A percentile compares a stretch with the other conserved stretches of the same genome.
phyloP scores from a whole-genome alignment of 2,329 filamentous ascomycete genomes.

The Pseudogymnoascus sp. region DNA sequence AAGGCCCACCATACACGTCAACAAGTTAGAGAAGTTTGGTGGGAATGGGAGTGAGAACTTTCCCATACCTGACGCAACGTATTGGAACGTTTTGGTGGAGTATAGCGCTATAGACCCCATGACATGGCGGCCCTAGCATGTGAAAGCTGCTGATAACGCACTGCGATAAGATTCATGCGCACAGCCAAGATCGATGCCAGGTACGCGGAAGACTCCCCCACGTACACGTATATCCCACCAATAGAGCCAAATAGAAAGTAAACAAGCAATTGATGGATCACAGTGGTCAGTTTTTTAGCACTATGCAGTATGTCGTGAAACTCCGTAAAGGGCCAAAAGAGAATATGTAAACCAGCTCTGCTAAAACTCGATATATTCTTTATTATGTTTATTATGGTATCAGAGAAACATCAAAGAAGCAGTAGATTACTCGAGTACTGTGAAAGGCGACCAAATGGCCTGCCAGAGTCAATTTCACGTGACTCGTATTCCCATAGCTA shows the following conservation, averaged over 20 bases:
- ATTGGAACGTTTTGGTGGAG: background rate
- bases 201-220: background rate
- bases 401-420: no score
- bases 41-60: constrained; percentile 8
- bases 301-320: background rate
- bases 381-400: no score
- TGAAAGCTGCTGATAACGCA: constrained; percentile 9
- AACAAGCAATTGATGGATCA: background rate
- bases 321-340: background rate
- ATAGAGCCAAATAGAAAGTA: background rate
- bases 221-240: background rate
- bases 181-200: constrained; percentile 3
- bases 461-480: background rate
- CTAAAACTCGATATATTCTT: background rate
- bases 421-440: background rate
- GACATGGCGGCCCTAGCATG: background rate
- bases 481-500: constrained; percentile 1
- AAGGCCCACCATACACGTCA: constrained; percentile 7
- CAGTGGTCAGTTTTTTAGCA: background rate
- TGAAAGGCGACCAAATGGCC: background rate
- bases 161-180: background rate
- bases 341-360: background rate
- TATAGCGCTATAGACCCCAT: constrained; percentile 1
- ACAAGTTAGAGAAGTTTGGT: background rate
- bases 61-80: constrained; percentile 7